phyloP scores from a whole-genome alignment of 176 grass and related monocot genomes.

The Microstegium vimineum region DNA sequence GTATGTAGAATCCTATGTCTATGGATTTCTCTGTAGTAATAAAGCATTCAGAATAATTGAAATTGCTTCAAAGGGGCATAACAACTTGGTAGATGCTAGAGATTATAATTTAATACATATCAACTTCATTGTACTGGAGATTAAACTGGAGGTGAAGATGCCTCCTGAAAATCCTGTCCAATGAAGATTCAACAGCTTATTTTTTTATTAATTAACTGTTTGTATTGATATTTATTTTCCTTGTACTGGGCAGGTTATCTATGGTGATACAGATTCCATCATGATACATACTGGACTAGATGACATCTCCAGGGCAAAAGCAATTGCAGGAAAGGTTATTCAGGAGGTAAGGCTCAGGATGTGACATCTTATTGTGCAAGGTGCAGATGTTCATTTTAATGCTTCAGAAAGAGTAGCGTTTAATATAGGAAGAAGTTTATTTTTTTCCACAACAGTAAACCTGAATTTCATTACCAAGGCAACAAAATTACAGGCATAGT shows the following conservation, averaged over 20 bases:
- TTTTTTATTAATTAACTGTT: constrained; percentile 10
- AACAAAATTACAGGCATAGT: background rate
- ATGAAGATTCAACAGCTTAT: background rate
- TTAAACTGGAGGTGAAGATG: background rate
- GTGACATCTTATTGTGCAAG: constrained; percentile 4
- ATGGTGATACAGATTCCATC: constrained; percentile 97
- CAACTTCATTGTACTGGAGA: background rate
- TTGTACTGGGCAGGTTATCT: constrained; percentile 70
- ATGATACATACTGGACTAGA: constrained; percentile 97
- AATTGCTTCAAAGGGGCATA: background rate
- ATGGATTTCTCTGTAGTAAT: background rate
- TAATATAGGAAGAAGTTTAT: background rate
- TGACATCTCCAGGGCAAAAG: constrained; percentile 82
- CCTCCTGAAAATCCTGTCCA: background rate
- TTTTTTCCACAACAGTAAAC: background rate
- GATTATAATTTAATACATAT: background rate
- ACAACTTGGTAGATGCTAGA: background rate
- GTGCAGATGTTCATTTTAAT: constrained; percentile 1
- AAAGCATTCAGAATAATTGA: constrained; percentile 6
- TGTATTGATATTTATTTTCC: constrained; percentile 23
- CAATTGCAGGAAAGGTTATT: constrained; percentile 93
- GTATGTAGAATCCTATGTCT: constrained; percentile 36
- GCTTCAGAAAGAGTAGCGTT: background rate
- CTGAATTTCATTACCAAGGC: background rate
- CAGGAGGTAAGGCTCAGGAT: constrained; percentile 57